These are phyloP conservation scores for Seiridium cupressi DNA, from an alignment of 2,329 filamentous ascomycete genomes.

Conservation along the genomic window DNA sequence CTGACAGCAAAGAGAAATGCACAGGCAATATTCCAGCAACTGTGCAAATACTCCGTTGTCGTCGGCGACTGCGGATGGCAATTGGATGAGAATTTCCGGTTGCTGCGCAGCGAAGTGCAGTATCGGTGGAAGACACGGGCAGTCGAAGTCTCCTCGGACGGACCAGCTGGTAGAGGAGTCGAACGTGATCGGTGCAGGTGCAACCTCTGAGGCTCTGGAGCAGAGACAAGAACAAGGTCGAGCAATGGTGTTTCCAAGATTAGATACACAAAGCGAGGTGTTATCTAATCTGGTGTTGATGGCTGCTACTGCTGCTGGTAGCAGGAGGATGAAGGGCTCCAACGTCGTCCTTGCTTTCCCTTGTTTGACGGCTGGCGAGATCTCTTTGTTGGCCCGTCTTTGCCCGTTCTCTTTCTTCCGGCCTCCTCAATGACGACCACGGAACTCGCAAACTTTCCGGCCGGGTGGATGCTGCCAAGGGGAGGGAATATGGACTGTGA, in stretches of 20 bases:
- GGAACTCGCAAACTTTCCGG: neutral
- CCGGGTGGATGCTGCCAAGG: neutral
- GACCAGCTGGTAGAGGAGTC: neutral
- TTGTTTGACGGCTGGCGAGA: neutral
- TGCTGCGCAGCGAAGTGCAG: no score
- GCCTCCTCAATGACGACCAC: neutral
- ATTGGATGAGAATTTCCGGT: no score
- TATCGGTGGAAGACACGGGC: no score
- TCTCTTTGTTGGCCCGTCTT: neutral
- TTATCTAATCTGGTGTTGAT: neutral
- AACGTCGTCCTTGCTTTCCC: neutral
- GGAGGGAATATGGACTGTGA: neutral
- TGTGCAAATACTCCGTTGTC: conserved; percentile 18
- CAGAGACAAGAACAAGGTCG: neutral
- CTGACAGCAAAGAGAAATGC: conserved; percentile 18
- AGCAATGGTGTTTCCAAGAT: neutral
- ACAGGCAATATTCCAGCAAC: conserved; percentile 42
- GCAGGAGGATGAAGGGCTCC: no score
- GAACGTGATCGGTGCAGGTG: neutral
- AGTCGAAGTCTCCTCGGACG: neutral
- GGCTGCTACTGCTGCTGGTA: neutral
- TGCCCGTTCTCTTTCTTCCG: conserved; percentile 1
- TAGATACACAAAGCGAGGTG: neutral
- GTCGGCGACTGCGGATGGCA: neutral
- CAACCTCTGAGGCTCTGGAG: neutral